A percentile compares a stretch with the other conserved stretches of the same genome.
phyloP scores from a whole-genome alignment of 495 filamentous ascomycete genomes.

The Tuber borchii region DNA sequence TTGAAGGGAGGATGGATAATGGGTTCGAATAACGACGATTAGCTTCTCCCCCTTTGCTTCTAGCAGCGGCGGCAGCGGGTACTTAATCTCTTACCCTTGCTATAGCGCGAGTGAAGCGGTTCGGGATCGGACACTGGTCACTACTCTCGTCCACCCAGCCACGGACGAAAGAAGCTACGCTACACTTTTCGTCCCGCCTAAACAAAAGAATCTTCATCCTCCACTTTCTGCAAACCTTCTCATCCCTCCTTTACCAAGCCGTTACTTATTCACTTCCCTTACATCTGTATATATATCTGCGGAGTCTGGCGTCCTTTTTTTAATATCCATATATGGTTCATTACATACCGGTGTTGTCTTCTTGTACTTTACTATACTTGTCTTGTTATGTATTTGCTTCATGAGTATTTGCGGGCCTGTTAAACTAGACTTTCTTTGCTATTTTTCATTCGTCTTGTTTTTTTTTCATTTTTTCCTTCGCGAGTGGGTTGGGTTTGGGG shows the following conservation, averaged over 20 bases:
- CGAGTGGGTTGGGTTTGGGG: neutral
- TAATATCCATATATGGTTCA: neutral
- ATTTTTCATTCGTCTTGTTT: neutral
- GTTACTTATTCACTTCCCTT: neutral
- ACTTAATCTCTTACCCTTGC: neutral
- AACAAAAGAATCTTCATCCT: neutral
- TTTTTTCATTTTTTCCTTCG: neutral
- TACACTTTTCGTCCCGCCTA: neutral
- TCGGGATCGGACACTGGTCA: neutral
- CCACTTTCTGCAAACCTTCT: neutral
- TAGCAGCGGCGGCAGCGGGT: neutral
- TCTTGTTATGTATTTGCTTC: neutral
- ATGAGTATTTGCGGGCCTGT: neutral
- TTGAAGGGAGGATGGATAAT: conserved; percentile 4
- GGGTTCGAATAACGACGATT: conserved; percentile 5
- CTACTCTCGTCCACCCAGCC: neutral
- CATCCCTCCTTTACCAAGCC: neutral
- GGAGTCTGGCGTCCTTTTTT: neutral
- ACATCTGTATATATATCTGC: neutral
- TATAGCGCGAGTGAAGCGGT: neutral
- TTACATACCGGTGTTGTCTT: neutral
- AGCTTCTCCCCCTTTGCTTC: neutral
- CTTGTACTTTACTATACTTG: neutral
- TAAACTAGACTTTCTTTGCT: neutral
- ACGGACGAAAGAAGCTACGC: neutral